A percentile compares a stretch with the other conserved stretches of the same genome.
Evolutionary conservation across 495 filamentous ascomycete species (phyloP).

Genomic region (Neurospora sp.): DNA sequence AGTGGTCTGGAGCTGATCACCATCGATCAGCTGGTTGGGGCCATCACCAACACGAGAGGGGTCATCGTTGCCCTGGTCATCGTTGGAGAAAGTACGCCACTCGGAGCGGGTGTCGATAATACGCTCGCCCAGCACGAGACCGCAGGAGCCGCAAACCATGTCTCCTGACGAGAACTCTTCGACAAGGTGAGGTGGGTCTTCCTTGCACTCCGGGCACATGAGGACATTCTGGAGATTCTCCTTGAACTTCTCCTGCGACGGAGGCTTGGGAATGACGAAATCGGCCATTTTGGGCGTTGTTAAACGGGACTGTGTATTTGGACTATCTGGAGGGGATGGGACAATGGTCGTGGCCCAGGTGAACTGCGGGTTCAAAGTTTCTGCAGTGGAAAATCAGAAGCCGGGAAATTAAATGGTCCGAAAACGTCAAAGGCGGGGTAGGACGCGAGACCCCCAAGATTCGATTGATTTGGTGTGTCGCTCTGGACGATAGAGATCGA

Average conservation of each 20-base stretch:
- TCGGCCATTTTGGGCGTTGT: constrained; percentile 9
- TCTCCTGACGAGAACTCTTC: constrained; percentile 90
- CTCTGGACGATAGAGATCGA: not conserved
- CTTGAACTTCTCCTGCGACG: constrained; percentile 19
- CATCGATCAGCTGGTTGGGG: constrained; percentile 76
- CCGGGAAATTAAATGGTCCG: not conserved
- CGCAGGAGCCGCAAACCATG: constrained; percentile 85
- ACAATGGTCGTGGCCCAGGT: not conserved
- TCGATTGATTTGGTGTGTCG: not conserved
- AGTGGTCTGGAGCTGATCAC: constrained; percentile 81
- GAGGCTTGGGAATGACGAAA: not conserved
- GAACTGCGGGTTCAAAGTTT: not conserved
- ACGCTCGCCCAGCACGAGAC: constrained; percentile 80
- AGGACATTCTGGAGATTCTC: constrained; percentile 73
- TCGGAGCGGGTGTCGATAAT: constrained; percentile 93
- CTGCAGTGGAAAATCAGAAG: not conserved
- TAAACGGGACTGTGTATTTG: not conserved
- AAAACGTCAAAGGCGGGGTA: not conserved
- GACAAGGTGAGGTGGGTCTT: constrained; percentile 78
- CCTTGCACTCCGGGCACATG: constrained; percentile 83
- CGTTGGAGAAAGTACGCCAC: constrained; percentile 97
- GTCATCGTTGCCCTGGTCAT: constrained; percentile 88
- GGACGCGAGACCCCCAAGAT: not conserved
- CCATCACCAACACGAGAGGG: constrained; percentile 95
- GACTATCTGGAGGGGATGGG: not conserved